Evolutionary conservation across 257 asterid genomes (phyloP).

Genomic region (Solanum boliviense): DNA sequence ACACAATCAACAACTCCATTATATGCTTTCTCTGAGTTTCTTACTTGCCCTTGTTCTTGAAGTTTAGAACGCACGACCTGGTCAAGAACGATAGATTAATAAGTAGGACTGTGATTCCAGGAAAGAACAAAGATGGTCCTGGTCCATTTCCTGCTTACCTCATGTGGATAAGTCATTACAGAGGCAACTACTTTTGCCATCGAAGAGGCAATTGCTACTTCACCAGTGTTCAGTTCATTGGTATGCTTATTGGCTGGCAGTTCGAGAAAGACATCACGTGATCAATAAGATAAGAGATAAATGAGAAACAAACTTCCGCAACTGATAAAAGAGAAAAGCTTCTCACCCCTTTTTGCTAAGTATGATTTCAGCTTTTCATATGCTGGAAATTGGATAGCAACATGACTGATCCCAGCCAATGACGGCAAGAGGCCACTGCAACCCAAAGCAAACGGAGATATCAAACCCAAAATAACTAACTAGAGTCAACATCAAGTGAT

Average conservation of each 20-base stretch:
- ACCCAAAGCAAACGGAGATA: constrained; percentile 5
- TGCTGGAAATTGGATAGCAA: constrained; percentile 93
- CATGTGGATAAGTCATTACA: constrained; percentile 82
- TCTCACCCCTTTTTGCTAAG: constrained; percentile 70
- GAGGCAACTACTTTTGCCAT: constrained; percentile 78
- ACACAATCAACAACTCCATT: constrained; percentile 74
- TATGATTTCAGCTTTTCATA: constrained; percentile 73
- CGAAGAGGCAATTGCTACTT: constrained; percentile 84
- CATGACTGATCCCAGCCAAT: constrained; percentile 85
- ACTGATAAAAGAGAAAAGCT: background rate
- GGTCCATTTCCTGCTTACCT: constrained; percentile 36
- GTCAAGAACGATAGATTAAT: background rate
- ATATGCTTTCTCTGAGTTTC: constrained; percentile 39
- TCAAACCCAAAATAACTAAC: background rate
- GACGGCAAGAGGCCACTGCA: constrained; percentile 96
- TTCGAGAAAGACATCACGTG: background rate
- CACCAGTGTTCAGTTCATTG: constrained; percentile 47
- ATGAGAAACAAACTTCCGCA: background rate
- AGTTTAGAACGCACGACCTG: constrained; percentile 92
- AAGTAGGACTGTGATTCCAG: background rate
- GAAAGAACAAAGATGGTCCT: background rate
- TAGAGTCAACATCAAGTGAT: background rate
- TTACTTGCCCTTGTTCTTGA: constrained; percentile 87
- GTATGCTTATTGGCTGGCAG: constrained; percentile 46
- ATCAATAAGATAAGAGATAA: background rate